A percentile compares a stretch with the other conserved stretches of the same genome.
Conservation (phyloP, 352 stramenopile genomes). For the Globisporangium radiosum region DNA sequence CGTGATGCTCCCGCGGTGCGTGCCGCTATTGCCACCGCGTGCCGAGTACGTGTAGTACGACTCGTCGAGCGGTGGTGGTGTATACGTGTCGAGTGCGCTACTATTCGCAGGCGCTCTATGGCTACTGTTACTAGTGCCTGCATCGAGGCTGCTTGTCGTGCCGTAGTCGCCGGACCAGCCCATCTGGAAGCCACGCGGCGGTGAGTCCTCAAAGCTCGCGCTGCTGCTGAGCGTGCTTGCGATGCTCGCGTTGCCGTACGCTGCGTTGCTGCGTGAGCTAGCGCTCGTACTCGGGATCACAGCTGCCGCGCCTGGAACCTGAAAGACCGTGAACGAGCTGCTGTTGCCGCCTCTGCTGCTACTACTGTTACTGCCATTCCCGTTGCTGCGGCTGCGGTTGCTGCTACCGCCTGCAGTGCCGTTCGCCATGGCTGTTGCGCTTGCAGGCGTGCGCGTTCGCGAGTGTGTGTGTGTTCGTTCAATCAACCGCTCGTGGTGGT, state of each 20-base stretch:
- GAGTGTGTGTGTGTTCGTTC: neutral
- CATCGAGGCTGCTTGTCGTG: neutral
- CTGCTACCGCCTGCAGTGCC: neutral
- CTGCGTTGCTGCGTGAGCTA: neutral
- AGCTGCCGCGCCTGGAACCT: conserved; percentile 31
- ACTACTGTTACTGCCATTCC: neutral
- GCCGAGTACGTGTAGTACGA: conserved; percentile 10
- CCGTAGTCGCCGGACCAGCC: neutral
- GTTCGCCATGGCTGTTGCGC: neutral
- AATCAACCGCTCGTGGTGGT: too few relatives aligned
- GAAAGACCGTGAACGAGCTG: conserved; percentile 63
- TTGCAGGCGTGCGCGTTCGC: neutral
- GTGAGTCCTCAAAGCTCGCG: conserved; percentile 7
- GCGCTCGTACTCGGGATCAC: conserved; percentile 7
- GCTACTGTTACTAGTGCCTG: neutral
- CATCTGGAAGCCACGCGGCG: neutral
- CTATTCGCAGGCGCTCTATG: neutral
- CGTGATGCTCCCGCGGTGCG: conserved; percentile 23
- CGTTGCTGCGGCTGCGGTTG: neutral
- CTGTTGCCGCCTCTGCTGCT: neutral
- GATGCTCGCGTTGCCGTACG: conserved; percentile 4
- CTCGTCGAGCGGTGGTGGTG: conserved; percentile 7
- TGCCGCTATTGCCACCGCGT: conserved; percentile 4
- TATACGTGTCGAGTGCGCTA: conserved; percentile 1
- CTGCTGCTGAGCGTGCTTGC: conserved; percentile 12